These are phyloP conservation scores for Penicillium psychrofluorescens DNA, from an alignment of 495 filamentous ascomycete species.

Conservation along the genomic window DNA sequence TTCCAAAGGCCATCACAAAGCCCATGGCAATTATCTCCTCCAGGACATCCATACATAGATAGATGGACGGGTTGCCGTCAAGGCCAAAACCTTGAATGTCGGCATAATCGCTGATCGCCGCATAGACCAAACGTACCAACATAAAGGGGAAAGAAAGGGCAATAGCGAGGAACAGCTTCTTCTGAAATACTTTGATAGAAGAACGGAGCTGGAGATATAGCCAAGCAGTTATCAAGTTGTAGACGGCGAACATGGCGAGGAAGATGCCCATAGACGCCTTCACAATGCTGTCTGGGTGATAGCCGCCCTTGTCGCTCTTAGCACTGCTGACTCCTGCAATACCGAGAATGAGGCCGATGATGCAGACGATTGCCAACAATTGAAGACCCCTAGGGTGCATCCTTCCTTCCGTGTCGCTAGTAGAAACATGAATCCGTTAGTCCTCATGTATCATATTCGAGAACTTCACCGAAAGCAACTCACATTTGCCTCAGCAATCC, in stretches of 20 bases:
- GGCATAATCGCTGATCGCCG: constrained; percentile 14
- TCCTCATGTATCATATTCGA: background rate
- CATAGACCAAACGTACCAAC: constrained; percentile 18
- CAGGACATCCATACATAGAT: constrained; percentile 24
- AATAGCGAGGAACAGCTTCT: constrained; percentile 23
- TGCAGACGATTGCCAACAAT: constrained; percentile 6
- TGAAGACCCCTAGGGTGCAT: constrained; percentile 5
- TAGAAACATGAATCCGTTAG: constrained; percentile 5
- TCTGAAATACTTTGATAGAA: constrained; percentile 7
- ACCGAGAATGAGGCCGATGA: constrained; percentile 22
- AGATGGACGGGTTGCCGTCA: constrained; percentile 11
- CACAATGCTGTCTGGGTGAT: constrained; percentile 7
- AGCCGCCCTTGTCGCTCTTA: background rate
- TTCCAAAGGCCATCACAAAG: constrained; percentile 10
- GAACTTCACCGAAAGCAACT: constrained; percentile 2
- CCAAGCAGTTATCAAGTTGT: constrained; percentile 4
- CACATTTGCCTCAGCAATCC: constrained; percentile 24
- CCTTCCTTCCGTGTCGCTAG: constrained; percentile 13
- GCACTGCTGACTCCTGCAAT: constrained; percentile 17
- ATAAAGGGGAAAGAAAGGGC: constrained; percentile 17
- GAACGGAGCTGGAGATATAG: constrained; percentile 3
- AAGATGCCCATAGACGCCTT: constrained; percentile 25
- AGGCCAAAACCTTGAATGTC: constrained; percentile 1
- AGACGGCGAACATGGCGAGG: constrained; percentile 16
- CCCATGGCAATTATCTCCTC: constrained; percentile 21